Percentiles rank a stretch among this genome's conserved stretches.
Evolutionary conservation across 768 basidiomycete genomes (phyloP).

Genomic region (Lactifluus subvellereus): DNA sequence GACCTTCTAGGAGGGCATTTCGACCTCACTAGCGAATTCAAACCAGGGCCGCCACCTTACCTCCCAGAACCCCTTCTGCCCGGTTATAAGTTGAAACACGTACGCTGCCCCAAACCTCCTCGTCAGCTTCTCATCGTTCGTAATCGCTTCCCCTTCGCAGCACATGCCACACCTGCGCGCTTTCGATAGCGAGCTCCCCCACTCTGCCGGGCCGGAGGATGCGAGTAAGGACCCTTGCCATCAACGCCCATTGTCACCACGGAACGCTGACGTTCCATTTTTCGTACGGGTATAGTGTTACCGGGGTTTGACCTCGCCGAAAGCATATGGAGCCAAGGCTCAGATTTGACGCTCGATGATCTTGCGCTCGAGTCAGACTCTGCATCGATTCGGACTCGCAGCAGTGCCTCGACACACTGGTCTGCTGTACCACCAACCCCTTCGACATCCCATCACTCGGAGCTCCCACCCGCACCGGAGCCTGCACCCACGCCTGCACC

Average conservation of each 20-base stretch:
- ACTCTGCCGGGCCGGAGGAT: not conserved
- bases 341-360: constrained; percentile 21
- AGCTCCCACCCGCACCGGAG: not conserved
- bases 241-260: constrained; percentile 8
- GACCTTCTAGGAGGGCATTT: constrained; percentile 6
- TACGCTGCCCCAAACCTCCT: not conserved
- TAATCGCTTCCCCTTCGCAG: not conserved
- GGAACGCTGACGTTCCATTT: not conserved
- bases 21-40: constrained; percentile 3
- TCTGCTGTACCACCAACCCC: constrained; percentile 9
- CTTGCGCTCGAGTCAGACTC: constrained; percentile 19
- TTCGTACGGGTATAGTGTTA: not conserved
- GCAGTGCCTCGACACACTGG: constrained; percentile 14
- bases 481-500: not conserved
- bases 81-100: constrained; percentile 2
- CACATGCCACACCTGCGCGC: not conserved
- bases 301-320: constrained; percentile 22
- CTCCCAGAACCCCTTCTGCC: constrained; percentile 2
- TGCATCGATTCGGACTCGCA: not conserved
- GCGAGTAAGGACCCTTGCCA: not conserved
- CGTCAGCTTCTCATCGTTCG: not conserved
- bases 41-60: constrained; percentile 11
- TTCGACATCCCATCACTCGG: not conserved
- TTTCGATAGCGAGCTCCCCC: not conserved
- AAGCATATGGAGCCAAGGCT: constrained; percentile 22